Evolutionary conservation across 345 rosid species (phyloP).

Genomic region (Populus deltoides): DNA sequence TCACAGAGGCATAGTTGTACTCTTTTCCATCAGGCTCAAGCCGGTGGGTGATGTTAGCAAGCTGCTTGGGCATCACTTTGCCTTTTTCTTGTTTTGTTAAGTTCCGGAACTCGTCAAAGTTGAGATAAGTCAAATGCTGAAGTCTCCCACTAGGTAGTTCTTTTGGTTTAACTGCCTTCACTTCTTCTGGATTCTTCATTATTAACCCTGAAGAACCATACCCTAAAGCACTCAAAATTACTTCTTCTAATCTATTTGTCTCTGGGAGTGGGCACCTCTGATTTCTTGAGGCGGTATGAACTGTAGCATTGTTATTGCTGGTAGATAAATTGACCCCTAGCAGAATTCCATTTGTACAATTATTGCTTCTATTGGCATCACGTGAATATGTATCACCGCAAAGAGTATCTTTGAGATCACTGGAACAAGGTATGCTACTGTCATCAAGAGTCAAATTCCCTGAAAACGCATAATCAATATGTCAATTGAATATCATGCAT

Average conservation of each 20-base stretch:
- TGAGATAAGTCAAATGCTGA: slow-evolving; percentile 44
- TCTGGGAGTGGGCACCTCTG: slow-evolving; percentile 35
- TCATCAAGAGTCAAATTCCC: slow-evolving; percentile 26
- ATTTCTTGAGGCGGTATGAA: slow-evolving; percentile 32
- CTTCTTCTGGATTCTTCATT: slow-evolving; percentile 29
- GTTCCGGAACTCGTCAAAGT: slow-evolving; percentile 58
- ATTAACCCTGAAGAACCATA: slow-evolving; percentile 46
- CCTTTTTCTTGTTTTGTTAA: slow-evolving; percentile 45
- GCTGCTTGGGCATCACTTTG: slow-evolving; percentile 33
- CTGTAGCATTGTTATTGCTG: slow-evolving; percentile 28
- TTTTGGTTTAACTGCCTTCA: slow-evolving; percentile 15
- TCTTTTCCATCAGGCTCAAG: slow-evolving; percentile 84
- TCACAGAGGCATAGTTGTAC: slow-evolving; percentile 75
- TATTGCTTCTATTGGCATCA: slow-evolving; percentile 14
- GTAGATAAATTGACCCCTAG: slow-evolving; percentile 35
- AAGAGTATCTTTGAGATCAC: slow-evolving; percentile 19
- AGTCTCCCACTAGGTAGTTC: slow-evolving; percentile 28
- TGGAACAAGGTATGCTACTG: slow-evolving; percentile 12
- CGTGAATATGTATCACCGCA: slow-evolving; percentile 8
- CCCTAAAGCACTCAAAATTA: slow-evolving; percentile 43
- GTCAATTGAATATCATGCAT: neutral
- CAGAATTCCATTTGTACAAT: slow-evolving; percentile 29
- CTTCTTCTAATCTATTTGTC: slow-evolving; percentile 43
- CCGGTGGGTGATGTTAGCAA: slow-evolving; percentile 65
- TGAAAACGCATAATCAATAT: slow-evolving; percentile 15